Evolutionary conservation across 331 rosid species (phyloP).

Genomic region (Telfairia occidentalis): DNA sequence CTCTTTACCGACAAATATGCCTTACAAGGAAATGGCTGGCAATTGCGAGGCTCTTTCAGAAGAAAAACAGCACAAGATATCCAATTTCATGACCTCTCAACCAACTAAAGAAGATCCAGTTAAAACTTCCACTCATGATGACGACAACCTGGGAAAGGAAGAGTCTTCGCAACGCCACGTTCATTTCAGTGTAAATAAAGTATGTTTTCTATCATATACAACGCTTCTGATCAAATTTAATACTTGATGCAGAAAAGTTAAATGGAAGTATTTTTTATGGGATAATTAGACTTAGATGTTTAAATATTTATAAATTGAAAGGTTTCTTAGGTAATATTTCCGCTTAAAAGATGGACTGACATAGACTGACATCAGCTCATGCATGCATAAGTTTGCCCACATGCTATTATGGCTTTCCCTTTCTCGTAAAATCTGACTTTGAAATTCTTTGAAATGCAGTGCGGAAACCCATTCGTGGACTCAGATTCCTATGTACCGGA

Average conservation of each 20-base stretch:
- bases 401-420: not conserved
- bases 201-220: slow-evolving; percentile 14
- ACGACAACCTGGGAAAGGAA: slow-evolving; percentile 20
- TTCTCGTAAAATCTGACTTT: not conserved
- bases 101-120: slow-evolving; percentile 27
- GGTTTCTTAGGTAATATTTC: no score
- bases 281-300: no score
- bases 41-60: slow-evolving; percentile 61
- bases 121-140: slow-evolving; percentile 16
- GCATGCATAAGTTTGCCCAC: not conserved
- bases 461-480: slow-evolving; percentile 54
- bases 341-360: no score
- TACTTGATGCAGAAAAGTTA: not conserved
- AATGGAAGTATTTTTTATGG: no score
- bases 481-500: slow-evolving; percentile 23
- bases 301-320: no score
- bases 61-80: slow-evolving; percentile 65
- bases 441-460: slow-evolving; percentile 31
- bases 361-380: not conserved
- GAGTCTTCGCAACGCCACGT: slow-evolving; percentile 13
- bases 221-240: not conserved
- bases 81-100: slow-evolving; percentile 36
- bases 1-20: slow-evolving; percentile 52
- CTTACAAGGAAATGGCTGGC: slow-evolving; percentile 74
- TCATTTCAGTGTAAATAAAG: slow-evolving; percentile 28